phyloP scores from a whole-genome alignment of 306 rosid genomes.

The barrel medic (Medicago truncatula) region MtrunA17r5.0-ANR NC_053048.1:37807501-37808000 shows the following conservation, averaged over 20 bases:
- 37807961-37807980: no score
- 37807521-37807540: slow-evolving; percentile 31
- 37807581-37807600: slow-evolving; percentile 20
- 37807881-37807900: no score
- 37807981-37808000: no score
- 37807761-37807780: neutral
- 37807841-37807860: no score
- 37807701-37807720: slow-evolving; percentile 19
- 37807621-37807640: slow-evolving; percentile 20
- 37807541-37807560: slow-evolving; percentile 39
- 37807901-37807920: no score
- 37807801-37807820: no score
- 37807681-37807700: slow-evolving; percentile 29
- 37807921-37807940: no score
- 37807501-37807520: neutral
- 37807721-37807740: slow-evolving; percentile 45
- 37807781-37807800: no score
- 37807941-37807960: no score
- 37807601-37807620: neutral
- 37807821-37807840: no score
- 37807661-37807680: neutral
- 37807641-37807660: slow-evolving; percentile 20
- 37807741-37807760: slow-evolving; percentile 31
- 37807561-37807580: neutral
- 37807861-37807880: no score